Evolutionary conservation across 139 green algal genomes (phyloP).

Genomic region (Volvox reticuliferus): DNA sequence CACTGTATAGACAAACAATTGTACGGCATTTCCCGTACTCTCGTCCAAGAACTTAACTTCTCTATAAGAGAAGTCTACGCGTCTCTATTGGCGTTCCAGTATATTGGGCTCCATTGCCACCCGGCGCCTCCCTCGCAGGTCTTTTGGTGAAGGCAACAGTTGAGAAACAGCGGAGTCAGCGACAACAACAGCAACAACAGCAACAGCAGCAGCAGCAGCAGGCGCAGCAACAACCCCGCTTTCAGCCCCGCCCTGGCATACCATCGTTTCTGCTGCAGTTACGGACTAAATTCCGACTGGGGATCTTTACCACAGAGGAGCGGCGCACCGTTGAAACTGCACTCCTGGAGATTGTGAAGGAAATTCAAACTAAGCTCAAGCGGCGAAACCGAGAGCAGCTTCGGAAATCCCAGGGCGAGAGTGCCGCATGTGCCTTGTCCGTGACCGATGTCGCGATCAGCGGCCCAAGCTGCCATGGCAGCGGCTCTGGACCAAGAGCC

Average conservation of each 20-base stretch:
- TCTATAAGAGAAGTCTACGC: too few relatives aligned
- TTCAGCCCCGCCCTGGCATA: conserved; percentile 24
- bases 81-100: background rate
- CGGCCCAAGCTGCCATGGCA: background rate
- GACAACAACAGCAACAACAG: background rate
- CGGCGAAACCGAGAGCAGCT: background rate
- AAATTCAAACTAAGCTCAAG: background rate
- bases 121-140: background rate
- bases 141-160: conserved; percentile 22
- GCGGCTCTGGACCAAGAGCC: background rate
- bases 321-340: conserved; percentile 50
- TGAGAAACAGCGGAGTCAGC: background rate
- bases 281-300: conserved; percentile 53
- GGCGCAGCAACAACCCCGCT: background rate
- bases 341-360: background rate
- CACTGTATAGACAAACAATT: too few relatives aligned
- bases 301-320: conserved; percentile 64
- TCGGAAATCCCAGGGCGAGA: background rate
- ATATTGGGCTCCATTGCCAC: background rate
- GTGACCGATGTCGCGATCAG: background rate
- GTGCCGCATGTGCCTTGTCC: background rate
- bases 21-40: too few relatives aligned
- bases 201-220: conserved; percentile 1
- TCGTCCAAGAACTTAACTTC: too few relatives aligned
- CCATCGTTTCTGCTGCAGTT: conserved; percentile 20